Base-by-base conservation (phyloP, 371 early-diverging fungal species). In the Apophysomyces sp. region DNA sequence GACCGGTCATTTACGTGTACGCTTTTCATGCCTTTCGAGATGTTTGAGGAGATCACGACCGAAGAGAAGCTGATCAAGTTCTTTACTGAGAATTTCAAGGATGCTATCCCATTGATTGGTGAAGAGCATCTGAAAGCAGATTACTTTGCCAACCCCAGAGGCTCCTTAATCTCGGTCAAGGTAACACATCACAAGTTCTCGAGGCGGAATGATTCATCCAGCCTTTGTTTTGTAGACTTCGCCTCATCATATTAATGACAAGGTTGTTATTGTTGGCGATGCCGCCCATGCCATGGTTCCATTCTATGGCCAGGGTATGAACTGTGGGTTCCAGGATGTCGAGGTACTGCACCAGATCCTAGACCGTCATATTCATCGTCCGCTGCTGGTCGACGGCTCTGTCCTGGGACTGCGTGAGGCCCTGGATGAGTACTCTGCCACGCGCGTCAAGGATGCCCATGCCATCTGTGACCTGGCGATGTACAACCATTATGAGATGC, bases 251-350 rank as follows among this genome's bases (percentile, higher is more conserved):
- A 89, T 91, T 74, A 76, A 84, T 44, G 83, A 89, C 57, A 84
- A 81, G 8, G 87, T 81, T 1, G 81, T 98, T 13, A 90, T 97
- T 32, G 68, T 98, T 34, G 98, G 98, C 27, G 98, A 98, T 71
- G 95, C 98, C 0, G 96, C 98, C 0, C 98, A 98, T 68, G 93
- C 95, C 26, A 97, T 97, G 96, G 98, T 98, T 0, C 98, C 98
- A 5, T 98, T 98, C 67, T 98, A 92, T 52, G 94, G 93, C 5
- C 93, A 95, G 66, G 98, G 98, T 3, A 96, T 98, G 98, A 98
- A 98, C 74, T 94, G 95, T 76, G 99, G 99, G 1, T 95, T 98
- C 63, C 96, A 98, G 71, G 99, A 98, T 65, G 85, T 94, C 15
- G 81, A 87, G 37, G 86, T 88, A 16, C 81, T 98, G 3, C 87